Evolutionary conservation across 768 basidiomycete genomes (phyloP), one percentile per base, ranked within the genome.

Genomic region (Lentinula guzmanii): DNA sequence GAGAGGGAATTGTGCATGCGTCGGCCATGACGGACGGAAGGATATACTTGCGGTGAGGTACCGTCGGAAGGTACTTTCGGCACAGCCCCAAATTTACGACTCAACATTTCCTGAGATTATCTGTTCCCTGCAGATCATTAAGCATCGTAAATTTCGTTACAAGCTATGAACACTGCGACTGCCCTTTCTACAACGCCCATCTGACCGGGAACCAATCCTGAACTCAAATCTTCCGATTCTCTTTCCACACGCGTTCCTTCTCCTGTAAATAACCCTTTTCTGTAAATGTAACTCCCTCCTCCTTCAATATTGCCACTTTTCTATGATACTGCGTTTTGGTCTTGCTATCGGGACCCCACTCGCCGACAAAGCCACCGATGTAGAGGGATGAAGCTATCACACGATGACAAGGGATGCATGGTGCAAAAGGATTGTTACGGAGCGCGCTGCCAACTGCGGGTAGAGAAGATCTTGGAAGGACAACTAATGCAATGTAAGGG

Each of bases 381-480:
- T 77, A 86, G 10, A 79, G 69, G 63, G 78, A 82, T 0, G 85
- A 82, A 0, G 86, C 84, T 13, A 90, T 81, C 57, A 90, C 79
- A 37, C 88, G 82, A 66, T 90, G 89, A 62, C 89, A 90, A 0
- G 88, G 89, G 4, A 90, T 77, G 61, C 75, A 79, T 0, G 88
- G 88, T 4, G 80, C 79, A 69, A 89, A 90, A 0, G 88, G 87
- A 65, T 90, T 89, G 54, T 75, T 77, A 45, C 83, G 76, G 31
- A 90, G 71, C 0, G 87, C 88, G 35, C 73, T 77, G 18, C 88
- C 89, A n/a, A 87, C 87, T 84, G 64, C n/a, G 15, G 59, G 37
- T 39, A 8, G 7, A 13, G 37, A 13, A 34, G 21, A 50, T 31
- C 43, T 53, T 37, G n/a, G 34, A 28, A 50, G 63, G 53, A 54